Base-by-base conservation (phyloP, 202 grass and related monocot species). In the Setaria viridis region DNA sequence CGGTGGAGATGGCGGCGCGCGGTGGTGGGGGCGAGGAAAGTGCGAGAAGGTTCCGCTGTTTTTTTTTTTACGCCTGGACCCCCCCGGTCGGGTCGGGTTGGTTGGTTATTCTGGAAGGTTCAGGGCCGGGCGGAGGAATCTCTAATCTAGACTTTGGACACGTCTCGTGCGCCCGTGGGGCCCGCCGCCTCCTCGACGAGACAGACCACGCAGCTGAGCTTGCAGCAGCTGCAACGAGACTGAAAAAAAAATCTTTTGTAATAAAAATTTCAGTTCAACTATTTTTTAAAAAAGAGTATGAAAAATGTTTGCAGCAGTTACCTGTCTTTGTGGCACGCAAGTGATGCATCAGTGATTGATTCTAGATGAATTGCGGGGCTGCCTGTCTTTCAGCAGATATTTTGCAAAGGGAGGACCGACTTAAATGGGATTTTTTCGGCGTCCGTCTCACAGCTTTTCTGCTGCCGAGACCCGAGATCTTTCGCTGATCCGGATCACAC, bases 11-110 rank as follows among this genome's bases (percentile, higher is more conserved):
- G 43, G 7, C 15, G 75, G 37, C 62, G 25, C n/a, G 51, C 30
- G 30, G 7, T 15, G 19, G 17, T 2, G 48, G 3, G 55, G 56
- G 53, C 51, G 14, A 57, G 57, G 88, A 79, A 79, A 53, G 8
- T 51, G 74, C 88, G 67, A 87, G 88, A 90, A 90, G 88, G 20
- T 90, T 90, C 84, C 5, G 58, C 6, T 11, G 9, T 25, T 46
- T 79, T 79, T 86, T 82, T 6, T 60, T 54, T 7, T 16, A 6
- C 51, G 15, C 15, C 16, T 7, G 11, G 15, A 13, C 19, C 6
- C 21, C 21, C 25, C 25, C 9, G 9, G 10, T 20, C 1, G 37
- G 2, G 3, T 60, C 2, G 19, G 20, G 57, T 29, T 29, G n/a
- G 6, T 2, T 49, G 41, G 34, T 39, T 33, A 7, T 83, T 90